Percentiles rank a stretch among this genome's conserved stretches.
Evolutionary conservation across 2,329 filamentous ascomycete genomes (phyloP).

Genomic region (Cytospora mali): DNA sequence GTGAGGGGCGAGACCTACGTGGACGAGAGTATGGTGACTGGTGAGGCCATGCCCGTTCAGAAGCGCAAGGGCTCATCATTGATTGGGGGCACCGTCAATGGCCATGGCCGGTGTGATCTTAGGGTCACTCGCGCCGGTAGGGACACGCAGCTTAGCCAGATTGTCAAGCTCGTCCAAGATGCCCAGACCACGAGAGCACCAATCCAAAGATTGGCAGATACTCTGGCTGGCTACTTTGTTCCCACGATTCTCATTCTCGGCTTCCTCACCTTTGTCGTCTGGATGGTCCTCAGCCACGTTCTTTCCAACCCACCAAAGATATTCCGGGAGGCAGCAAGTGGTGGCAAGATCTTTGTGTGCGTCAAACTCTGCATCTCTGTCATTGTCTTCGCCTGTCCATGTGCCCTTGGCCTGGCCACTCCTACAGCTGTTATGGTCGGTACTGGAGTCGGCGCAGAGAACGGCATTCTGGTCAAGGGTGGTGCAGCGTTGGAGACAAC

Average conservation of each 20-base stretch:
- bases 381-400: conserved; percentile 97
- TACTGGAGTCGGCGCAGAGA: conserved; percentile 92
- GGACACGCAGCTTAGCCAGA: conserved; percentile 96
- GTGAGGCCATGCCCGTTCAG: conserved; percentile 92
- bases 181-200: conserved; percentile 93
- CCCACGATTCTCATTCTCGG: conserved; percentile 86
- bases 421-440: conserved; percentile 99
- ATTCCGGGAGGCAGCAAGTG: conserved; percentile 77
- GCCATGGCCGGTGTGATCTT: conserved; percentile 88
- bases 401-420: conserved; percentile 91
- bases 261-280: conserved; percentile 79
- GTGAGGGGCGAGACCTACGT: conserved; percentile 90
- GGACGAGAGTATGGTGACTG: conserved; percentile 98
- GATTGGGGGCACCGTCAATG: conserved; percentile 95
- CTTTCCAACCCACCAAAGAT: conserved; percentile 83
- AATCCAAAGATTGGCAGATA: conserved; percentile 90
- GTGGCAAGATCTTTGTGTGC: conserved; percentile 94
- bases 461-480: conserved; percentile 97
- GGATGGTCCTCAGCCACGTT: conserved; percentile 94
- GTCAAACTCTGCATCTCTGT: conserved; percentile 97
- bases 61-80: conserved; percentile 80
- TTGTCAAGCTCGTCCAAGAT: conserved; percentile 97
- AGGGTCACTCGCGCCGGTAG: conserved; percentile 88
- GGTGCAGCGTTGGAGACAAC: conserved; percentile 89
- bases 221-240: conserved; percentile 90